phyloP scores from a whole-genome alignment of 176 grass and related monocot genomes.

The Cocos nucifera region DNA sequence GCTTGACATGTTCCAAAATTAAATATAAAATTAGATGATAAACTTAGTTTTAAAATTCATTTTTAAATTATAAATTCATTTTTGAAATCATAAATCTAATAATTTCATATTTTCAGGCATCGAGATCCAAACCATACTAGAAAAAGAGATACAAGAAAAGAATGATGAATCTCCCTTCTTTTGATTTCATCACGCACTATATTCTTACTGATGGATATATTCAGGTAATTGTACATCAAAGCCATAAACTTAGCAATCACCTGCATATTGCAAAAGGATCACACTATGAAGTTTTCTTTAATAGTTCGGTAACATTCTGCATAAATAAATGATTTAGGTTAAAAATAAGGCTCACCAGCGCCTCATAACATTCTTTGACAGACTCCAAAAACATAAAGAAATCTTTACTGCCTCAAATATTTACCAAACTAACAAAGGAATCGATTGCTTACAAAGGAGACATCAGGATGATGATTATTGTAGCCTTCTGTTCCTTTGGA shows the following conservation, averaged over 20 bases:
- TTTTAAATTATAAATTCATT: no score
- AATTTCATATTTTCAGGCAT: conserved; percentile 4
- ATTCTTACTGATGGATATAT: conserved; percentile 96
- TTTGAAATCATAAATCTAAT: no score
- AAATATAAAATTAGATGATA: no score
- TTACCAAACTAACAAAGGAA: conserved; percentile 84
- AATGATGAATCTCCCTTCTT: conserved; percentile 85
- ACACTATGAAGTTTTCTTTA: conserved; percentile 14
- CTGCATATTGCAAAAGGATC: conserved; percentile 29
- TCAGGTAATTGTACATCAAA: conserved; percentile 99
- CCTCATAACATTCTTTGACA: conserved; percentile 95
- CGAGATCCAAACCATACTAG: conserved; percentile 41
- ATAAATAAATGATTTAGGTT: conserved; percentile 2
- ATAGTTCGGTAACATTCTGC: conserved; percentile 9
- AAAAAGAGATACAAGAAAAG: conserved; percentile 91
- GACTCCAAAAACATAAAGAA: conserved; percentile 95
- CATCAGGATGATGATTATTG: conserved; percentile 89
- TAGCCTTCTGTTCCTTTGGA: conserved; percentile 93
- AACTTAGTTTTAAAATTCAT: no score
- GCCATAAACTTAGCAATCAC: conserved; percentile 98
- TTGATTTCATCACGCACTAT: conserved; percentile 89
- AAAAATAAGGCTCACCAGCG: conserved; percentile 48
- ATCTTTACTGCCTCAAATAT: conserved; percentile 77
- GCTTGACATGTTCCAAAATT: no score
- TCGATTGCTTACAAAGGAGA: conserved; percentile 77